Evolutionary conservation across 148 eudicot species (phyloP), one percentile per base, ranked within the genome.

Genomic region (Drosera capensis): DNA sequence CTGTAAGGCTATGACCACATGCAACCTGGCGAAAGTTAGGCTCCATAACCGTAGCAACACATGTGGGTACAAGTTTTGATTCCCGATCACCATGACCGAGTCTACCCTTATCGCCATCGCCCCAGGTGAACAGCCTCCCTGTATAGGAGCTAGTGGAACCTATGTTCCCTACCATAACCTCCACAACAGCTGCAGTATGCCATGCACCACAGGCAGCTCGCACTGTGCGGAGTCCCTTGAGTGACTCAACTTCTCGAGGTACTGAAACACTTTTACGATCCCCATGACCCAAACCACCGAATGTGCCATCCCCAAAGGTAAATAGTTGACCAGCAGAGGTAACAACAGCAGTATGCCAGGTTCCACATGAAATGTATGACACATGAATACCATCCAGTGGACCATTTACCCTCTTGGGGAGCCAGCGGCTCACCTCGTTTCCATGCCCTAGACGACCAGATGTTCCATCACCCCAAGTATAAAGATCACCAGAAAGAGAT

Each of bases 271-370:
- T 74, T 56, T 46, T 52, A 18, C 66, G 71, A 55, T 74, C 79
- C 35, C 93, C 93, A 49, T 81, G 93, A 43, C 93, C 85, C 25
- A 81, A 68, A 46, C 67, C 93, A 51, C 93, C 92, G 49, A 81
- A 81, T 23, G 92, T 71, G 31, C 92, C 92, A 62, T 81, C n/a
- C n/a, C n/a, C n/a, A n/a, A n/a, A n/a, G n/a, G n/a, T n/a, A n/a
- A n/a, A n/a, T n/a, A n/a, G n/a, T n/a, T n/a, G n/a, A n/a, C n/a
- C n/a, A n/a, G n/a, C n/a, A n/a, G n/a, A n/a, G n/a, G n/a, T n/a
- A n/a, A n/a, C n/a, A n/a, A n/a, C n/a, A n/a, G n/a, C n/a, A n/a
- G n/a, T n/a, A n/a, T n/a, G n/a, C n/a, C n/a, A n/a, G n/a, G n/a
- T n/a, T n/a, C n/a, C n/a, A n/a, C n/a, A n/a, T n/a, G n/a, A n/a